A percentile compares a stretch with the other conserved stretches of the same genome.
These are phyloP conservation scores for Mastigamoeba balamuthi DNA, from an alignment of 78 protist species.

Conservation along the genomic window DNA sequence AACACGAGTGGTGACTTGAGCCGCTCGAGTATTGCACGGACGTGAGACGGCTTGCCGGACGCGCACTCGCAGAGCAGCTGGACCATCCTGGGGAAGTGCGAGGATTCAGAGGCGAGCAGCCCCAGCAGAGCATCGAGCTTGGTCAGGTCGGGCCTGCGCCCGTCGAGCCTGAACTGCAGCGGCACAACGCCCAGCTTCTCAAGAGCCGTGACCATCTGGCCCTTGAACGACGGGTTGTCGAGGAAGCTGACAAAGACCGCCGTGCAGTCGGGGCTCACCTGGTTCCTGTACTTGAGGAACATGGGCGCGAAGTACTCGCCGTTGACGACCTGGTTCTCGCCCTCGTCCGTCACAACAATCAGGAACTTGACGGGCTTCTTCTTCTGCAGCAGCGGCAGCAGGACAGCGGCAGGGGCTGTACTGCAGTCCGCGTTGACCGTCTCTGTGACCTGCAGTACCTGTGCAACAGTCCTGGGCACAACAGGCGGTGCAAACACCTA, in stretches of 20 bases:
- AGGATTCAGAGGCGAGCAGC: not conserved
- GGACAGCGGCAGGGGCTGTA: slow-evolving; percentile 1
- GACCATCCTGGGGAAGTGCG: not conserved
- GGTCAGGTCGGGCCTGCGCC: slow-evolving; percentile 1
- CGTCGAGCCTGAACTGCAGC: slow-evolving; percentile 1
- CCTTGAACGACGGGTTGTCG: not conserved
- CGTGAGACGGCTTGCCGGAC: not conserved
- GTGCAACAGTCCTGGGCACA: not conserved
- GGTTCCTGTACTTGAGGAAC: not conserved
- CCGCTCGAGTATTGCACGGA: not conserved
- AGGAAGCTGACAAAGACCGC: not conserved
- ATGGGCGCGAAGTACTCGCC: not conserved
- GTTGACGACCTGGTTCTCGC: not conserved
- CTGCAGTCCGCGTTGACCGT: not conserved
- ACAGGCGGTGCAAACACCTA: too few species aligned
- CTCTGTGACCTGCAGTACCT: not conserved
- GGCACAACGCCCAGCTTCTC: not conserved
- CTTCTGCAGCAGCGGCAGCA: not conserved
- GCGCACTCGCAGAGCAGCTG: not conserved
- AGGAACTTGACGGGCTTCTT: not conserved
- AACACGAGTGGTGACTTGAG: not conserved
- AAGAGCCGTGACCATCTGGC: not conserved
- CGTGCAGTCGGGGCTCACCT: not conserved
- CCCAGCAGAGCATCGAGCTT: slow-evolving; percentile 3
- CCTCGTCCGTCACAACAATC: not conserved